Percentiles rank a stretch among this genome's conserved stretches.
phyloP scores from a whole-genome alignment of 805 yeast genomes.

The Trichomonascus vanleenenianus region DNA sequence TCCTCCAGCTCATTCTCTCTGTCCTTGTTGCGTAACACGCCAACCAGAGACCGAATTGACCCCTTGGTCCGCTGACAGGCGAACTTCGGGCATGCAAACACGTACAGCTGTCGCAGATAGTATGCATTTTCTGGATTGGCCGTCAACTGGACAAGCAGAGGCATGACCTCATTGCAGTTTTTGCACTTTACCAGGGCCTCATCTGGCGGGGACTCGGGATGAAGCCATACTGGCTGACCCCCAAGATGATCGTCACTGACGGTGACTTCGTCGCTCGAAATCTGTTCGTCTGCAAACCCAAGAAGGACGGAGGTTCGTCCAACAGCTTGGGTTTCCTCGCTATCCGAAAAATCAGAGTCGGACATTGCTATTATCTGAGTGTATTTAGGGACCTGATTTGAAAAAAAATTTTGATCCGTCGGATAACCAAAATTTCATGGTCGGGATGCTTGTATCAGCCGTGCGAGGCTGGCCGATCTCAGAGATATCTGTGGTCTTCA shows the following conservation, averaged over 20 bases:
- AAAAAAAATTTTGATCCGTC: neutral
- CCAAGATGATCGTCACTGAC: constrained; percentile 58
- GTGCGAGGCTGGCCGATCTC: neutral
- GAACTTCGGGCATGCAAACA: constrained; percentile 63
- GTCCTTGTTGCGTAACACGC: constrained; percentile 52
- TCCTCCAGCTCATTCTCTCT: constrained; percentile 31
- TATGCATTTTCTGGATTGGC: constrained; percentile 60
- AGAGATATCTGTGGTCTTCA: neutral
- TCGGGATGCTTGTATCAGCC: neutral
- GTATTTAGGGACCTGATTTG: neutral
- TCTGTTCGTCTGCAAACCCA: constrained; percentile 30
- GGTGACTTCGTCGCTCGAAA: constrained; percentile 7
- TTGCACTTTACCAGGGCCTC: constrained; percentile 49
- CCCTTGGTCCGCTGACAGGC: constrained; percentile 65
- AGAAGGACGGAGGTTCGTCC: constrained; percentile 28
- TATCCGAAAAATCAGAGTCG: constrained; percentile 30
- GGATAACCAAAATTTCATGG: neutral
- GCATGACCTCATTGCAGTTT: constrained; percentile 54
- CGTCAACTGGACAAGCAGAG: constrained; percentile 68
- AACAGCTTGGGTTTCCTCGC: constrained; percentile 21
- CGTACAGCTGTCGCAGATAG: constrained; percentile 75
- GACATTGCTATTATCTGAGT: constrained; percentile 6
- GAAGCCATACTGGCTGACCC: constrained; percentile 66
- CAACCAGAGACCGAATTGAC: constrained; percentile 68
- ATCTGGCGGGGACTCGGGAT: constrained; percentile 50